These are phyloP conservation scores for Aspergillus tubingensis DNA, from an alignment of 2,329 filamentous ascomycete species.

Conservation along the genomic window DNA sequence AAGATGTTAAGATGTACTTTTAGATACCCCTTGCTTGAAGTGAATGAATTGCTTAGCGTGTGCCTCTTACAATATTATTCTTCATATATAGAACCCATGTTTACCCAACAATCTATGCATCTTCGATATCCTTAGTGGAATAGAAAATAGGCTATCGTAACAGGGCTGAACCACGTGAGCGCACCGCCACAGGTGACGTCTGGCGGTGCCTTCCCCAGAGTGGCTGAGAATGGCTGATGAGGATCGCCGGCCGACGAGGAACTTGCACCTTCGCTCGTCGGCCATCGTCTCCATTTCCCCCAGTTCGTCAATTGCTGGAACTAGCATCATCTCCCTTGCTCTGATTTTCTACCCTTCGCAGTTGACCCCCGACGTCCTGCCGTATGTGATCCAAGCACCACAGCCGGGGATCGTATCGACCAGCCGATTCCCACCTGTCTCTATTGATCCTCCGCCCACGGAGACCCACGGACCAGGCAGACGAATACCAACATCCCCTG, in stretches of 20 bases:
- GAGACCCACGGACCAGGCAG: slow-evolving; percentile 5
- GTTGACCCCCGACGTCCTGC: background rate
- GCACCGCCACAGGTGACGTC: slow-evolving; percentile 17
- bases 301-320: background rate
- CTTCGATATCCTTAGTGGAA: too few relatives aligned
- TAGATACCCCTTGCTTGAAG: slow-evolving; percentile 36
- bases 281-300: background rate
- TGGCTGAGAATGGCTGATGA: background rate
- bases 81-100: background rate
- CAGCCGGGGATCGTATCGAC: slow-evolving; percentile 6
- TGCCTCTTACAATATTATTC: background rate
- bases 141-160: too few relatives aligned
- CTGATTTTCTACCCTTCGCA: background rate
- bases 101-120: too few relatives aligned
- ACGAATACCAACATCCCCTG: background rate
- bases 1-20: slow-evolving; percentile 29
- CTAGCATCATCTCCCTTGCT: background rate
- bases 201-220: slow-evolving; percentile 8
- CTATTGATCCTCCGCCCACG: slow-evolving; percentile 5
- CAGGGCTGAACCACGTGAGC: background rate
- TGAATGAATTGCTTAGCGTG: slow-evolving; percentile 12
- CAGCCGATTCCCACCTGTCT: background rate
- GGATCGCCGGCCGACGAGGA: slow-evolving; percentile 8
- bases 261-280: background rate
- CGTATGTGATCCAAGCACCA: slow-evolving; percentile 1